phyloP scores from a whole-genome alignment of 148 eudicot genomes.

The Diospyros lotus region DNA sequence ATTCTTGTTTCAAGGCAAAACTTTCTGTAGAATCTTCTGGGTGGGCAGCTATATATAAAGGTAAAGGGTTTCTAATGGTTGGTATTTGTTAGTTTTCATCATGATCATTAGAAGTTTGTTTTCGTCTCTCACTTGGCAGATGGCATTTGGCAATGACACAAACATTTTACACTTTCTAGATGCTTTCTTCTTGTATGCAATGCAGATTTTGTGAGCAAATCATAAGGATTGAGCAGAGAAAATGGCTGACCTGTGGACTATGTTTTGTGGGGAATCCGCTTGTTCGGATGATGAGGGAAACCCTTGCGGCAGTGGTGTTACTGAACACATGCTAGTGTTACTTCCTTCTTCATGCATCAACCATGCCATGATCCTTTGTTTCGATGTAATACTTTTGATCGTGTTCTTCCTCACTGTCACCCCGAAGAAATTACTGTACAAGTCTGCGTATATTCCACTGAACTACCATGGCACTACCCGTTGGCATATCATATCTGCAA shows the following conservation, averaged over 20 bases:
- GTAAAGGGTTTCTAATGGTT: too few relatives aligned
- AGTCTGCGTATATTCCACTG: not conserved
- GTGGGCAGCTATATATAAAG: too few relatives aligned
- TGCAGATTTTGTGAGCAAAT: too few relatives aligned
- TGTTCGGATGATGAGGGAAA: not conserved
- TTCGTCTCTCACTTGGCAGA: too few relatives aligned
- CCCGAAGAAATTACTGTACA: constrained; percentile 6
- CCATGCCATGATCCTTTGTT: constrained; percentile 17
- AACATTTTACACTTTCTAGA: too few relatives aligned
- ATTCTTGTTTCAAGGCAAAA: too few relatives aligned
- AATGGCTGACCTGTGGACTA: constrained; percentile 10
- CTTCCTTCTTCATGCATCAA: constrained; percentile 27
- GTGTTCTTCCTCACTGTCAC: constrained; percentile 6
- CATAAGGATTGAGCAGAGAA: too few relatives aligned
- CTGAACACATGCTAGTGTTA: not conserved
- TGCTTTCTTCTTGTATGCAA: too few relatives aligned
- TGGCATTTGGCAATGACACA: too few relatives aligned
- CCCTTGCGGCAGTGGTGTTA: constrained; percentile 7
- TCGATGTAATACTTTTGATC: constrained; percentile 14
- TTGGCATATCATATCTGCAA: constrained; percentile 17
- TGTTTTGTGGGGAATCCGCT: constrained; percentile 19
- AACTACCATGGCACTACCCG: not conserved
- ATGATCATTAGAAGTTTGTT: too few relatives aligned
- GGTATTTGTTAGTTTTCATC: too few relatives aligned
- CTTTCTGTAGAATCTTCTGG: too few relatives aligned